Conservation (phyloP, 2,329 filamentous ascomycete genomes). For the Verticillium tricorpus region DNA sequence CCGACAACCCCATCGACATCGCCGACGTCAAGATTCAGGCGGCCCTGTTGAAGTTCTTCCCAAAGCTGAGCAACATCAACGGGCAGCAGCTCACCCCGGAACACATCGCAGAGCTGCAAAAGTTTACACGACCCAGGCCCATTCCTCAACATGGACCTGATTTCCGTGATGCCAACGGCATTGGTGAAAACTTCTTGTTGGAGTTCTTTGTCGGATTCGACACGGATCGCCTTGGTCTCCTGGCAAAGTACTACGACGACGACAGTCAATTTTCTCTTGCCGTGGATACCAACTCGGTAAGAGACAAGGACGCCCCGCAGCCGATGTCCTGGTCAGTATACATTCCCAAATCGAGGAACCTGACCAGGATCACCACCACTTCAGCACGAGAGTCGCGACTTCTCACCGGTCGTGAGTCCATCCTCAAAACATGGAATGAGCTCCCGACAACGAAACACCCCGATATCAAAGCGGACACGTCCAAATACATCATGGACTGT, state of each 20-base stretch:
- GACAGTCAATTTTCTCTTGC: constrained; percentile 71
- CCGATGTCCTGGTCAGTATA: constrained; percentile 67
- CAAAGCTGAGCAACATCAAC: constrained; percentile 73
- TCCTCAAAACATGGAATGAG: constrained; percentile 63
- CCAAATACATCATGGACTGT: constrained; percentile 81
- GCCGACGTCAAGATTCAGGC: constrained; percentile 56
- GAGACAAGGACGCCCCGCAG: constrained; percentile 35
- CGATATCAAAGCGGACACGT: constrained; percentile 58
- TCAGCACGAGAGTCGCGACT: constrained; percentile 60
- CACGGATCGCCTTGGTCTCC: constrained; percentile 59
- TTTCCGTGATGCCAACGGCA: constrained; percentile 69
- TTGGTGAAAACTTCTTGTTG: constrained; percentile 71
- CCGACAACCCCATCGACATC: constrained; percentile 68
- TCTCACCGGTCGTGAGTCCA: constrained; percentile 59
- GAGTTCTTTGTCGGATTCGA: constrained; percentile 74
- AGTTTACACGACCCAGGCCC: constrained; percentile 47
- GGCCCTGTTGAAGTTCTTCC: constrained; percentile 77
- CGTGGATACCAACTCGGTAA: constrained; percentile 59
- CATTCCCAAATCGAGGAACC: constrained; percentile 72
- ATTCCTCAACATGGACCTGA: constrained; percentile 60
- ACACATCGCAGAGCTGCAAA: constrained; percentile 54
- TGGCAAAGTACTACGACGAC: constrained; percentile 68
- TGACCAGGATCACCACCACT: constrained; percentile 61
- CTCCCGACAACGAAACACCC: constrained; percentile 74
- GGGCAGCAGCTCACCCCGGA: constrained; percentile 67